Evolutionary conservation across 2,329 filamentous ascomycete genomes (phyloP).

Genomic region (Colletotrichum sp.): DNA sequence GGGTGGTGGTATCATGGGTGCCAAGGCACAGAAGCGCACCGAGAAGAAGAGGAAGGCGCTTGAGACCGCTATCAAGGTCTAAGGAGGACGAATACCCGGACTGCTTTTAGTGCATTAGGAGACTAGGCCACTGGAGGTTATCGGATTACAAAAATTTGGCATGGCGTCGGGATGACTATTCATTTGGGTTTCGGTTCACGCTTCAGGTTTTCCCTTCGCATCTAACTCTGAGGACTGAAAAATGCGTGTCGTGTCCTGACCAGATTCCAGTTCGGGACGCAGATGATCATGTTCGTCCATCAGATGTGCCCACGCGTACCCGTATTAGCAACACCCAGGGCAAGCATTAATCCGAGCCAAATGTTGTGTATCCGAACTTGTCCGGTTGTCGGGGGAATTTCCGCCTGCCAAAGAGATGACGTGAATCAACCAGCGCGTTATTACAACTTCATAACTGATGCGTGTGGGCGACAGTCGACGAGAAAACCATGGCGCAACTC

Average conservation of each 20-base stretch:
- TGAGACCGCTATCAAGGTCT: constrained; percentile 98
- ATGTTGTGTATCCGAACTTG: background rate
- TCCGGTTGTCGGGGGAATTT: background rate
- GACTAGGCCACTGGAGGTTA: constrained; percentile 20
- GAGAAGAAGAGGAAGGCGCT: constrained; percentile 93
- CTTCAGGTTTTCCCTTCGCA: background rate
- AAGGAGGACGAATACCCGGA: constrained; percentile 50
- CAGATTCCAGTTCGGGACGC: background rate
- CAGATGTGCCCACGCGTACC: background rate
- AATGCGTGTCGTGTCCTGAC: background rate
- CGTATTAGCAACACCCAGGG: background rate
- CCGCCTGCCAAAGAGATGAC: background rate
- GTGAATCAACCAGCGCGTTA: background rate
- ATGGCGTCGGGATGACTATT: constrained; percentile 21
- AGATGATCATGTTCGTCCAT: background rate
- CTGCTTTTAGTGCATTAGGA: constrained; percentile 17
- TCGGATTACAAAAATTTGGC: constrained; percentile 20
- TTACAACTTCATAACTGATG: background rate
- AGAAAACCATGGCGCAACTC: background rate
- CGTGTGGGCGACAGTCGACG: background rate
- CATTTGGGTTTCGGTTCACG: constrained; percentile 14
- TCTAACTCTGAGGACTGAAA: background rate
- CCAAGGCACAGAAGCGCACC: constrained; percentile 82
- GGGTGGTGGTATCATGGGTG: constrained; percentile 99
- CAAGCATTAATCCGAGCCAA: background rate